Percentiles rank a stretch among this genome's conserved stretches.
These are phyloP conservation scores for Hortiboletus flavorubellus DNA, from an alignment of 768 basidiomycete species.

Conservation along the genomic window DNA sequence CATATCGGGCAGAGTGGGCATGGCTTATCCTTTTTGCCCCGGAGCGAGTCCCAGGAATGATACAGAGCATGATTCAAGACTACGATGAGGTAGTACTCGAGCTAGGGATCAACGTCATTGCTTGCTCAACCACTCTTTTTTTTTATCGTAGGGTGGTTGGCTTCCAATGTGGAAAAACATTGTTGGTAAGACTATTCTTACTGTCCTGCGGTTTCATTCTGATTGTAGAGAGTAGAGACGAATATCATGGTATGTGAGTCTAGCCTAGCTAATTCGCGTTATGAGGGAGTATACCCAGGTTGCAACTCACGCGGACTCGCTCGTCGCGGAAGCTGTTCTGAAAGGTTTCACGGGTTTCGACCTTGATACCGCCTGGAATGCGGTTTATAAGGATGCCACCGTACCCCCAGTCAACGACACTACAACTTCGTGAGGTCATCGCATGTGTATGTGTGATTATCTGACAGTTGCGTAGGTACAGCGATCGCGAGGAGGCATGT, in stretches of 20 bases:
- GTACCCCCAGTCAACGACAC: slow-evolving; percentile 57
- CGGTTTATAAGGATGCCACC: slow-evolving; percentile 71
- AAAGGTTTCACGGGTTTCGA: slow-evolving; percentile 68
- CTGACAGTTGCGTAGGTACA: slow-evolving; percentile 43
- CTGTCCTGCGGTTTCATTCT: not conserved
- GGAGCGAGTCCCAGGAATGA: slow-evolving; percentile 71
- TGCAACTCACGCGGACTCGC: slow-evolving; percentile 76
- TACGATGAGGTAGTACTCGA: slow-evolving; percentile 51
- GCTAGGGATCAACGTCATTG: not conserved
- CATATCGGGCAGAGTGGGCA: slow-evolving; percentile 74
- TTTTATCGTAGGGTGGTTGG: slow-evolving; percentile 59
- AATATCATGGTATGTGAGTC: slow-evolving; percentile 65
- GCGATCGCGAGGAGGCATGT: slow-evolving; percentile 66
- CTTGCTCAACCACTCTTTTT: not conserved
- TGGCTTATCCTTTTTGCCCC: slow-evolving; percentile 77
- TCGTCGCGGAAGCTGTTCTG: slow-evolving; percentile 66
- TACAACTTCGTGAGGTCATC: slow-evolving; percentile 42
- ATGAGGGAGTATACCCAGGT: slow-evolving; percentile 39
- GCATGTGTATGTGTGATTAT: not conserved
- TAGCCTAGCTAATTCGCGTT: not conserved
- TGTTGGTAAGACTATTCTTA: slow-evolving; percentile 41
- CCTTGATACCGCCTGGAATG: slow-evolving; percentile 62
- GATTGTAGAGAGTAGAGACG: slow-evolving; percentile 44
- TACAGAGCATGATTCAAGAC: slow-evolving; percentile 78
- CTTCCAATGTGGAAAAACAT: slow-evolving; percentile 92